Evolutionary conservation across 768 basidiomycete genomes (phyloP).

Genomic region (Exidia glandulosa): DNA sequence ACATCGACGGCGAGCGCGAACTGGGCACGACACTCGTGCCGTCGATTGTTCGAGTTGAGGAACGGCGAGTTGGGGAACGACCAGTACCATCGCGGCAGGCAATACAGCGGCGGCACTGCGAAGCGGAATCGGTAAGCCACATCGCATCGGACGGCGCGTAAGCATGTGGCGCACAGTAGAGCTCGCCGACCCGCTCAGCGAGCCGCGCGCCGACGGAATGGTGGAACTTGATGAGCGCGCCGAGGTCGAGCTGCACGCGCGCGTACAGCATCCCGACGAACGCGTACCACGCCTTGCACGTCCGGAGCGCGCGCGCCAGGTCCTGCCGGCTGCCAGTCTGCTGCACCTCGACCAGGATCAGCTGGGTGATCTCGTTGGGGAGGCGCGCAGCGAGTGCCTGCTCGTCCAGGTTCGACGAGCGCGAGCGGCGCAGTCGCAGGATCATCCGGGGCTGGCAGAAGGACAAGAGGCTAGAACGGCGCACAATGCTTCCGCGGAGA

Average conservation of each 20-base stretch:
- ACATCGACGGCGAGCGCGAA: background rate
- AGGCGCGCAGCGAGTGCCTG: background rate
- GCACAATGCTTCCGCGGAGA: background rate
- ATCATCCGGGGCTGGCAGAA: no score
- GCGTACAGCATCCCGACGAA: background rate
- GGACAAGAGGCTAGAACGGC: no score
- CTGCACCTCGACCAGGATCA: background rate
- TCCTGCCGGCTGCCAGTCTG: background rate
- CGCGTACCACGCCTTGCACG: background rate
- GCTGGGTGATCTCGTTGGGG: background rate
- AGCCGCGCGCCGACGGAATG: background rate
- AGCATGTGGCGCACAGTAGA: background rate
- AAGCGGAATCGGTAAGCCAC: background rate
- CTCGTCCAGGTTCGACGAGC: background rate
- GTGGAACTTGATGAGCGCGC: background rate
- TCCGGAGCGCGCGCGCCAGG: background rate
- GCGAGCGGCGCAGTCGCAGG: background rate
- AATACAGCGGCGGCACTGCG: background rate
- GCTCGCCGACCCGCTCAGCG: background rate
- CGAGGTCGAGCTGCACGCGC: background rate
- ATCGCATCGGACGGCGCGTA: background rate
- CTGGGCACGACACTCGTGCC: background rate
- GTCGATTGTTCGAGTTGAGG: background rate
- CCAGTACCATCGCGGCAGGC: background rate
- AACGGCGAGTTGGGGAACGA: background rate